Evolutionary conservation across 2,329 filamentous ascomycete species (phyloP).

Genomic region (Sporothrix pallida): DNA sequence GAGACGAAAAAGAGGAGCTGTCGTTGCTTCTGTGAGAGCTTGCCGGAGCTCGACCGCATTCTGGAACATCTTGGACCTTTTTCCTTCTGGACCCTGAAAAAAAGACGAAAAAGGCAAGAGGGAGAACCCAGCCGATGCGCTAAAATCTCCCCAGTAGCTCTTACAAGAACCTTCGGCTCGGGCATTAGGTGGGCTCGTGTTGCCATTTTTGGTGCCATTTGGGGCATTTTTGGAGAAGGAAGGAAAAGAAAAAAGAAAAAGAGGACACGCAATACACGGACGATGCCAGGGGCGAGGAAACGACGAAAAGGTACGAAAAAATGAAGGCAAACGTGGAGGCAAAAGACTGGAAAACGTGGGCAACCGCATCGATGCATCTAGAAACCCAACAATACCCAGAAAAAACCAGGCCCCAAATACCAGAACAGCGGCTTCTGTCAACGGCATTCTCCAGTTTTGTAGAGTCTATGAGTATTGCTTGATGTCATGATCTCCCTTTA

Average conservation of each 20-base stretch:
- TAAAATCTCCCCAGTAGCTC: neutral
- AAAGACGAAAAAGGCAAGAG: neutral
- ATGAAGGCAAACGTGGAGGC: slow-evolving; percentile 18
- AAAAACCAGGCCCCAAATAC: neutral
- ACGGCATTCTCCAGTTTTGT: neutral
- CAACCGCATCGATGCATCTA: neutral
- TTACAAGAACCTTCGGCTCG: slow-evolving; percentile 1
- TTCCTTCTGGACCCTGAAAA: neutral
- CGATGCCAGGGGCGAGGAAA: slow-evolving; percentile 9
- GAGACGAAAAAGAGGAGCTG: slow-evolving; percentile 19
- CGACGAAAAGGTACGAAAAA: slow-evolving; percentile 10
- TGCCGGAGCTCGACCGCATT: slow-evolving; percentile 1
- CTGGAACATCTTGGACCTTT: slow-evolving; percentile 21
- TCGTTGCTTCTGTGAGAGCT: neutral
- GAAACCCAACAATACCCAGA: neutral
- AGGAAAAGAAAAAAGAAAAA: neutral
- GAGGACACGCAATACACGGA: slow-evolving; percentile 19
- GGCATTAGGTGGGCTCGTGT: slow-evolving; percentile 1
- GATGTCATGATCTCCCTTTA: neutral
- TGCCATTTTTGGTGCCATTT: slow-evolving; percentile 16
- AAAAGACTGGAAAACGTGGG: neutral
- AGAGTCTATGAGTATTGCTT: no score
- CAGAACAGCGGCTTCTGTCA: neutral
- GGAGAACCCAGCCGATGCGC: neutral
- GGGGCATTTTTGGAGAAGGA: slow-evolving; percentile 14